phyloP scores from a whole-genome alignment of 108 stramenopile species.

The Hondaea fermentalgiana region DNA sequence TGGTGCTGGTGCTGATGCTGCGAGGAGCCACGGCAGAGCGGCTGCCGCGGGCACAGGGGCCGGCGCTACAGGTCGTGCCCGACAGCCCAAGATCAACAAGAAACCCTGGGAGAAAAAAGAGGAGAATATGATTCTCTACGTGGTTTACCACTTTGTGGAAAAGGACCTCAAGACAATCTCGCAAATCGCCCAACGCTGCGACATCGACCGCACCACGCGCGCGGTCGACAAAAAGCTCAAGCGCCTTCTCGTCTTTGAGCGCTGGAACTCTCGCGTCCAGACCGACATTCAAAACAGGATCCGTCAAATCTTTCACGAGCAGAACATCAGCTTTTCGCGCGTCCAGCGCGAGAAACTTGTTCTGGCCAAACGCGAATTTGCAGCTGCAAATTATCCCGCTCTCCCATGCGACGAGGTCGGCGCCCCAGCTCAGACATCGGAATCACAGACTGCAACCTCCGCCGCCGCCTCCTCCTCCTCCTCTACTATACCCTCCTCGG shows the following conservation, averaged over 20 bases:
- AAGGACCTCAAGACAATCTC: conserved; percentile 15
- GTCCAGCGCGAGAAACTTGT: background rate
- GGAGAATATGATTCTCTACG: background rate
- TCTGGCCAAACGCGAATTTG: background rate
- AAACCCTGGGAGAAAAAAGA: conserved; percentile 8
- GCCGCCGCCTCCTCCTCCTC: background rate
- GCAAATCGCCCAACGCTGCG: background rate
- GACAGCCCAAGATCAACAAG: background rate
- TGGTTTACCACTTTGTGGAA: conserved; percentile 4
- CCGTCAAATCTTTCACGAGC: background rate
- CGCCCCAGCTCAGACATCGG: background rate
- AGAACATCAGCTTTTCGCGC: background rate
- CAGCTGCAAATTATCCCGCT: background rate
- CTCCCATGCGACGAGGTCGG: background rate
- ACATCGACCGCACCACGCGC: background rate
- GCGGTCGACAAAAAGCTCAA: conserved; percentile 17
- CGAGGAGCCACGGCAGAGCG: background rate
- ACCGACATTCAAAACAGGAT: background rate
- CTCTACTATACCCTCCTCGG: background rate
- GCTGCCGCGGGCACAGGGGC: background rate
- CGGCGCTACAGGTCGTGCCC: background rate
- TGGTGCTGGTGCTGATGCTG: background rate
- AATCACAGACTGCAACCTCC: background rate
- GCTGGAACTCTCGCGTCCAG: conserved; percentile 1
- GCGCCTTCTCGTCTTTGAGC: background rate